Evolutionary conservation across 257 asterid genomes (phyloP), one percentile per base, ranked within the genome.

Genomic region (Petunia axillaris): DNA sequence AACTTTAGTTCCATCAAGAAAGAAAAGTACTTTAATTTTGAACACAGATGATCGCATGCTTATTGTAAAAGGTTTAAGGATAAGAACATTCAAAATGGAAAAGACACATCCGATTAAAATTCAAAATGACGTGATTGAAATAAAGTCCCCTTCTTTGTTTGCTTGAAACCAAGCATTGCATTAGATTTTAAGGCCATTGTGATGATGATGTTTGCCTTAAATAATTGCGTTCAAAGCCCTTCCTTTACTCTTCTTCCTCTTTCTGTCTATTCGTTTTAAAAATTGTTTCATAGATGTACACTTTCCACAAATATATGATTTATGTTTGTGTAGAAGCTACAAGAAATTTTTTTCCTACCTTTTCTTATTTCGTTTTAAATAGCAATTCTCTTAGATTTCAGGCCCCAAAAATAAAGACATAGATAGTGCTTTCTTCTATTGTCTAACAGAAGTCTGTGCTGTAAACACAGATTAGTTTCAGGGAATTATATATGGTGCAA

Each of bases 211-310:
- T 50, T 50, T 50, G 35, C 38, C 25, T 50, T 48, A 1, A 50
- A 73, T 71, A 71, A 35, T 50, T 11, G 44, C 62, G 11, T 48
- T 71, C 43, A 48, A 71, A 48, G 16, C 25, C 77, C 77, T 68
- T 1, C 5, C 40, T 44, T 68, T 38, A n/a, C 58, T 10, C 43
- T 57, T 57, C 25, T 5, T 57, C 35, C 8, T 55, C 62, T 48
- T 46, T 48, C 50, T 48, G 25, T 48, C 60, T 48, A 25, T 48
- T 48, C 40, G 38, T 35, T 48, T 35, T 48, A 70, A 46, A 46
- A 70, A 16, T 0, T 8, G 46, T 70, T 25, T 25, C 41, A 66
- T 67, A 14, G 15, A 41, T 66, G 15, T n/a, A 25, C 54, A 71
- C 8, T 16, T 2, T 70, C 43, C 77, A 70, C 77, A 46, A 70